Percentiles rank a stretch among this genome's conserved stretches.
Conservation (phyloP, 2,329 filamentous ascomycete genomes). For the Aspergillus novoparasiticus region DNA sequence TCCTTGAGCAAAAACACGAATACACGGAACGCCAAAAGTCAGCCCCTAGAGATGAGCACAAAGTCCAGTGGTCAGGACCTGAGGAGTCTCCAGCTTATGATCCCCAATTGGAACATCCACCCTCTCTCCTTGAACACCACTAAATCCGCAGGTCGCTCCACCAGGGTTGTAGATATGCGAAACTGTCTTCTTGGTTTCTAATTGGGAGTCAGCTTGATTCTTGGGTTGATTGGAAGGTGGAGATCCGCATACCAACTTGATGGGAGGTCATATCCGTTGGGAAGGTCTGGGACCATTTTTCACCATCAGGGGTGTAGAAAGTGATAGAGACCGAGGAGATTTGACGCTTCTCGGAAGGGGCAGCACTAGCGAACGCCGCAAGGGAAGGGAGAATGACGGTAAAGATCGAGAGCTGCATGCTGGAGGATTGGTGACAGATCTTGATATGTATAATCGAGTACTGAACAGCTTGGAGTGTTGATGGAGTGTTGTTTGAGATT, state of each 20-base stretch:
- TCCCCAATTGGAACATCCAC: slow-evolving; percentile 4
- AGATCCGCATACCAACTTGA: neutral
- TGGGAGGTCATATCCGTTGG: neutral
- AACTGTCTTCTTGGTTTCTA: neutral
- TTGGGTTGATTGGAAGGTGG: too few species aligned
- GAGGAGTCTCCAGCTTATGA: slow-evolving; percentile 2
- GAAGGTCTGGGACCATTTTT: slow-evolving; percentile 1
- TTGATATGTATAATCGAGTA: neutral
- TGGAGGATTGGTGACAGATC: neutral
- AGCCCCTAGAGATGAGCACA: slow-evolving; percentile 1
- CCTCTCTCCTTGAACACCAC: slow-evolving; percentile 1
- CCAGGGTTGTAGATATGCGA: slow-evolving; percentile 10
- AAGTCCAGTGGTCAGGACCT: neutral
- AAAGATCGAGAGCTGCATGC: neutral
- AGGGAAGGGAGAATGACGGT: neutral
- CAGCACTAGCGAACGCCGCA: neutral
- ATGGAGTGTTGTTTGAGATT: neutral
- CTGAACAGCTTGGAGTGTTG: neutral
- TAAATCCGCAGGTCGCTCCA: slow-evolving; percentile 6
- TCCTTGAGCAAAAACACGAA: neutral
- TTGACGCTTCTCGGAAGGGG: slow-evolving; percentile 2
- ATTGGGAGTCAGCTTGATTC: neutral
- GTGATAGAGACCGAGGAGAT: slow-evolving; percentile 1
- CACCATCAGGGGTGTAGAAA: slow-evolving; percentile 1
- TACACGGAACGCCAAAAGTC: neutral